These are phyloP conservation scores for Orbilia brochopaga DNA, from an alignment of 2,329 filamentous ascomycete species.

Conservation along the genomic window DNA sequence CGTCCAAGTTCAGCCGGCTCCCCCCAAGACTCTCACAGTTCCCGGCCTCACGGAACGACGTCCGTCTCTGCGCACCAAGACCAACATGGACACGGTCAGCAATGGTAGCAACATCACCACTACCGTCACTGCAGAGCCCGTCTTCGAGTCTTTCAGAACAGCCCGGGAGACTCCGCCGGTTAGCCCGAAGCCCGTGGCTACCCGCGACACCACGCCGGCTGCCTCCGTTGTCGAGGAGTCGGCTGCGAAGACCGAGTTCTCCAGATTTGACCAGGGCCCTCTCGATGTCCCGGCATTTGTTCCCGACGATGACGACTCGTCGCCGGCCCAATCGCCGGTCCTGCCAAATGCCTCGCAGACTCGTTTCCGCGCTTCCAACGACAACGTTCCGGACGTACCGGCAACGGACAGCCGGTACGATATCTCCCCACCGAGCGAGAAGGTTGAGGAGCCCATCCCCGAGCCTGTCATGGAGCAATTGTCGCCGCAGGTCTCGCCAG, in stretches of 20 bases:
- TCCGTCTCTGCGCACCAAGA: slow-evolving; percentile 35
- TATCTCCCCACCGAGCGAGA: slow-evolving; percentile 39
- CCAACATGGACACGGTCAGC: slow-evolving; percentile 13
- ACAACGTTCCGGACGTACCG: slow-evolving; percentile 30
- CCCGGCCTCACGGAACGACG: slow-evolving; percentile 37
- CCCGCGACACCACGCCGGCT: slow-evolving; percentile 38
- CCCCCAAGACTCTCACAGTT: slow-evolving; percentile 29
- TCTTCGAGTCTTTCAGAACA: slow-evolving; percentile 29
- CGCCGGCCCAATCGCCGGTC: slow-evolving; percentile 60
- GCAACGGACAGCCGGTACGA: slow-evolving; percentile 36
- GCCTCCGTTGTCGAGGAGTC: slow-evolving; percentile 42
- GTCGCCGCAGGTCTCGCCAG: slow-evolving; percentile 43
- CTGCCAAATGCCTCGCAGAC: slow-evolving; percentile 53
- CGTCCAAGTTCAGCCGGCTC: slow-evolving; percentile 21
- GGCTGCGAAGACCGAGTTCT: slow-evolving; percentile 60
- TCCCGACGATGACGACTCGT: slow-evolving; percentile 62
- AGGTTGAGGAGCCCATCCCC: slow-evolving; percentile 22
- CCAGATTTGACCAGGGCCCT: slow-evolving; percentile 85
- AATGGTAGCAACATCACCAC: slow-evolving; percentile 28
- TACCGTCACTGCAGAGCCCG: slow-evolving; percentile 13
- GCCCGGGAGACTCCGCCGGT: slow-evolving; percentile 25
- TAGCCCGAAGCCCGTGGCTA: slow-evolving; percentile 35
- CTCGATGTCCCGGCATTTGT: slow-evolving; percentile 81
- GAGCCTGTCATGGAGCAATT: slow-evolving; percentile 10
- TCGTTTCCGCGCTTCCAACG: slow-evolving; percentile 25